Conservation (phyloP, 305 asterid genomes). For the Lippia alba region DNA sequence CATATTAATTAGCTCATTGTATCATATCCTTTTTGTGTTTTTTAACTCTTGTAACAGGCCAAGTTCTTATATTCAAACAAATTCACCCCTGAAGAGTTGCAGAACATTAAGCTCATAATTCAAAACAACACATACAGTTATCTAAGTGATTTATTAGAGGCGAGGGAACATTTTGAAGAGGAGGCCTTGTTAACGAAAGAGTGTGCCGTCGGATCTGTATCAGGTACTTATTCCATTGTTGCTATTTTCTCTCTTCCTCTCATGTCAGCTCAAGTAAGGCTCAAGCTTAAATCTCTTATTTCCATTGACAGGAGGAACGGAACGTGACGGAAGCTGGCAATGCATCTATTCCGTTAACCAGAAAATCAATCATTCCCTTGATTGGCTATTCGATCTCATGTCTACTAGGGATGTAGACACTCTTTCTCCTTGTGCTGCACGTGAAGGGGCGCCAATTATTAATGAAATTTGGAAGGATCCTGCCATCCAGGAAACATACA, state of each 20-base stretch:
- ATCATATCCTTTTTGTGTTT: constrained; percentile 13
- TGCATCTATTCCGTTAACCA: constrained; percentile 59
- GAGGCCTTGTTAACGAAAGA: constrained; percentile 42
- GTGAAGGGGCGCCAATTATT: constrained; percentile 62
- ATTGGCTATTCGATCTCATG: constrained; percentile 64
- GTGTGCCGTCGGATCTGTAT: constrained; percentile 30
- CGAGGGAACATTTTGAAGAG: constrained; percentile 58
- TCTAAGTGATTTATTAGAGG: constrained; percentile 37
- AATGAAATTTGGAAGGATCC: constrained; percentile 83
- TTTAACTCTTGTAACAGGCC: constrained; percentile 50
- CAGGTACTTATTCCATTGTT: constrained; percentile 33
- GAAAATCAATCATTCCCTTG: constrained; percentile 57
- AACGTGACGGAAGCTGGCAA: constrained; percentile 36
- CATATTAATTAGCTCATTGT: constrained; percentile 11
- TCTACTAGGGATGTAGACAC: constrained; percentile 60
- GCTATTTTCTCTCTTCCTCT: not conserved
- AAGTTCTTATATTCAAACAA: constrained; percentile 59
- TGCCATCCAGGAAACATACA: constrained; percentile 82
- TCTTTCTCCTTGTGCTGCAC: constrained; percentile 65
- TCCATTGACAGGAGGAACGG: constrained; percentile 38
- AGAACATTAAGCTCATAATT: constrained; percentile 62
- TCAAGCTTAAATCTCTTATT: not conserved
- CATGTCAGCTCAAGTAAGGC: not conserved
- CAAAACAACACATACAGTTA: constrained; percentile 65
- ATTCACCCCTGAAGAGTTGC: constrained; percentile 63